Conservation (phyloP, 306 rosid genomes). For the Ammopiptanthus mongolicus region DNA sequence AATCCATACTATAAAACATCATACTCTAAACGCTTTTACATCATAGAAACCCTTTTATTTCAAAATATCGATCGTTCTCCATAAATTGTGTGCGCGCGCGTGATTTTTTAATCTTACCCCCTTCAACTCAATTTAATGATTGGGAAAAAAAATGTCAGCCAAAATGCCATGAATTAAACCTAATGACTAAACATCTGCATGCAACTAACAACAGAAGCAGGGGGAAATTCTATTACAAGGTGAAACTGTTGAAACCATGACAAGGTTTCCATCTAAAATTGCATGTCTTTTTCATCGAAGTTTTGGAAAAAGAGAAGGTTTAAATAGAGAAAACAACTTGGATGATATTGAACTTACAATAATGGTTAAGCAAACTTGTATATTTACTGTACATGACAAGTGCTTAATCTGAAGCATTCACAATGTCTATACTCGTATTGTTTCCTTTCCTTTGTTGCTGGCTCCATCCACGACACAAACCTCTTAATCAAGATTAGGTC, state of each 20-base stretch:
- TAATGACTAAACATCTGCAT: too few relatives aligned
- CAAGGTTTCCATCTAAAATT: constrained; percentile 17
- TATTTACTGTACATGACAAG: constrained; percentile 42
- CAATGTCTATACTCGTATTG: constrained; percentile 32
- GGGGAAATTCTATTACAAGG: not conserved
- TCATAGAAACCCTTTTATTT: too few relatives aligned
- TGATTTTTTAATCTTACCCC: too few relatives aligned
- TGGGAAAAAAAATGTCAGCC: too few relatives aligned
- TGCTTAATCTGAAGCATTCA: constrained; percentile 48
- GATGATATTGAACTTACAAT: constrained; percentile 29
- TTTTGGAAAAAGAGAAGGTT: constrained; percentile 16
- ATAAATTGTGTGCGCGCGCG: too few relatives aligned
- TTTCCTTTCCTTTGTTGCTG: constrained; percentile 35
- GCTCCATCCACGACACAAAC: constrained; percentile 53
- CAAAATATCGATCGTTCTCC: too few relatives aligned
- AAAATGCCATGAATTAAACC: too few relatives aligned
- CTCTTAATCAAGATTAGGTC: constrained; percentile 38
- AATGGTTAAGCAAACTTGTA: constrained; percentile 34
- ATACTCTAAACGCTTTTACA: too few relatives aligned
- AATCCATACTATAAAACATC: too few relatives aligned
- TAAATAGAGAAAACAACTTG: constrained; percentile 24
- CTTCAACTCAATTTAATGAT: too few relatives aligned
- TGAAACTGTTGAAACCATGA: not conserved
- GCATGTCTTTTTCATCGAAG: constrained; percentile 9
- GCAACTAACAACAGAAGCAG: not conserved